Conservation (phyloP, 2,329 filamentous ascomycete genomes). For the Akanthomyces lecanii region DNA sequence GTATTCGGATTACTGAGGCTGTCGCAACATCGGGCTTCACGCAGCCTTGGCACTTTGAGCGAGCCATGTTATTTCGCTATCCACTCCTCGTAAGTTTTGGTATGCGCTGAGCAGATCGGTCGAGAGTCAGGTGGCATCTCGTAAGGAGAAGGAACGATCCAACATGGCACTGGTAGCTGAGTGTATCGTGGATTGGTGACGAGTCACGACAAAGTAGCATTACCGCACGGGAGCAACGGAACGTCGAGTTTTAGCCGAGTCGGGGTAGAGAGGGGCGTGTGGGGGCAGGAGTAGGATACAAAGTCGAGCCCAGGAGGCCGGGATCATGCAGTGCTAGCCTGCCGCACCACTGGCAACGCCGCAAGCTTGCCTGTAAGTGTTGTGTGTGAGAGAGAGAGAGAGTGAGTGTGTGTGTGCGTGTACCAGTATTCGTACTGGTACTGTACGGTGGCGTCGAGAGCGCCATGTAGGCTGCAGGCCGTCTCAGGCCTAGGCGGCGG, state of each 20-base stretch:
- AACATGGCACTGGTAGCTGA: not conserved
- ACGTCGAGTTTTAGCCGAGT: conserved; percentile 14
- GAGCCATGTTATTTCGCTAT: not conserved
- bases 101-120: not conserved
- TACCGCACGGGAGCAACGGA: conserved; percentile 10
- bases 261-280: conserved; percentile 11
- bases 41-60: not conserved
- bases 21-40: not conserved
- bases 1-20: not conserved
- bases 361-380: too few relatives aligned
- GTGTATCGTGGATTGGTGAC: not conserved
- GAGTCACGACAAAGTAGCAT: conserved; percentile 5
- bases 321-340: conserved; percentile 3
- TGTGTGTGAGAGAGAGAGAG: not conserved
- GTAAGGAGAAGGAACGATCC: not conserved
- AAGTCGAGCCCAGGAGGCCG: conserved; percentile 7
- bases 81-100: not conserved
- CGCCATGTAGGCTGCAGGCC: not conserved
- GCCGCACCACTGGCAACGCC: too few relatives aligned
- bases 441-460: not conserved
- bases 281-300: conserved; percentile 4
- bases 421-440: not conserved
- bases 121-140: not conserved
- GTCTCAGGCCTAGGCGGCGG: conserved; percentile 5
- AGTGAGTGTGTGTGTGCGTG: too few relatives aligned